Percentiles rank a stretch among this genome's conserved stretches.
Evolutionary conservation across 1,139 yeast genomes (phyloP).

Genomic region (Geotrichum bryndzae): DNA sequence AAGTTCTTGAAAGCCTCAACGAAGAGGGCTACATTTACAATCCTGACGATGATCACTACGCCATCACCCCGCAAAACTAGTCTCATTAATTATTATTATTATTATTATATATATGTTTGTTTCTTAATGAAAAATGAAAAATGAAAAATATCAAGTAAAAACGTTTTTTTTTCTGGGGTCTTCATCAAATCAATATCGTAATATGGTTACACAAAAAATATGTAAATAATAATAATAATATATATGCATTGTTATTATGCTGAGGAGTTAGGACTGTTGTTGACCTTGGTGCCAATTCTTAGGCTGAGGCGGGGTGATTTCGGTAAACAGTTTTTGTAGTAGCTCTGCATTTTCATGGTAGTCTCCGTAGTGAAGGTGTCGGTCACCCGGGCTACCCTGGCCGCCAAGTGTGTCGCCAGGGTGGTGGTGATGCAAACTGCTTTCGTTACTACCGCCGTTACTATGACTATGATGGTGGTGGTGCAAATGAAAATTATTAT

Average conservation of each 20-base stretch:
- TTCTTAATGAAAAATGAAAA: not conserved
- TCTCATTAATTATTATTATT: not conserved
- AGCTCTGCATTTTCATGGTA: not conserved
- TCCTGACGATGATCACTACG: conserved; percentile 11
- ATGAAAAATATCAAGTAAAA: not conserved
- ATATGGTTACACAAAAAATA: no score
- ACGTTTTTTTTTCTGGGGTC: not conserved
- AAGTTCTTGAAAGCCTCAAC: not conserved
- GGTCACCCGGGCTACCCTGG: not conserved
- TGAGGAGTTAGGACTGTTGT: not conserved
- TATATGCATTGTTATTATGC: not conserved
- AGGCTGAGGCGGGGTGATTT: not conserved
- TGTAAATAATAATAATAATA: not conserved
- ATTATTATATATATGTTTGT: not conserved
- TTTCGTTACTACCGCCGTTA: not conserved
- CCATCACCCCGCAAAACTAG: conserved; percentile 6
- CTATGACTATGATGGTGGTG: not conserved
- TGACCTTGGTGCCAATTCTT: not conserved
- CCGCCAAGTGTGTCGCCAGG: not conserved
- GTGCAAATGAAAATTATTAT: not conserved
- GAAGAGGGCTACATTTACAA: conserved; percentile 6
- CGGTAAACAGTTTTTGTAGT: not conserved
- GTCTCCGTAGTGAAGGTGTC: not conserved
- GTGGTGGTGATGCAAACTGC: not conserved
- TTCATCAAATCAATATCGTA: no score